These are phyloP conservation scores for Solanum stenotomum DNA, from an alignment of 257 asterid genomes.

Conservation along the genomic window DNA sequence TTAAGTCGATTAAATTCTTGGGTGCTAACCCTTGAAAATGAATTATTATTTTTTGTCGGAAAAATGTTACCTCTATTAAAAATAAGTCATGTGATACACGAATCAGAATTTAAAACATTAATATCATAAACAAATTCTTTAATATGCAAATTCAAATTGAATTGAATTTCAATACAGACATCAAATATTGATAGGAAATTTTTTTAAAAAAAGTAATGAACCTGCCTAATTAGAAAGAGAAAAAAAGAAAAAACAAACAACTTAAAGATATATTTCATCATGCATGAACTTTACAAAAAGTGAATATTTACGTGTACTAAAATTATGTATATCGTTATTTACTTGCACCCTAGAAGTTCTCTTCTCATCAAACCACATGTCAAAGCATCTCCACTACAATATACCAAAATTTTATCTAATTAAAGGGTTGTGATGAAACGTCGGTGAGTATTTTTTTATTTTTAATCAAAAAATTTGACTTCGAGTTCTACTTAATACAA, in stretches of 20 bases:
- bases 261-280: not conserved
- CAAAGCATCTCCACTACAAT: not conserved
- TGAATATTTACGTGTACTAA: not conserved
- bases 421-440: no score
- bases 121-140: not conserved
- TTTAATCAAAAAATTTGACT: no score
- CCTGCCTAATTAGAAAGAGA: not conserved
- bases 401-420: not conserved
- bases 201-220: not conserved
- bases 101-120: fast-evolving
- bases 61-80: no score
- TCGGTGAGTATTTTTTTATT: not conserved
- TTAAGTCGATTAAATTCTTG: not conserved
- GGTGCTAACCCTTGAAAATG: not conserved
- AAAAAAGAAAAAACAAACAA: not conserved
- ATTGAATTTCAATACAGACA: fast-evolving
- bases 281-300: not conserved
- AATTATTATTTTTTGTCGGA: no score
- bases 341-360: not conserved
- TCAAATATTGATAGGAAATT: fast-evolving
- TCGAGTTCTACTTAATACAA: no score
- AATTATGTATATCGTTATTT: not conserved
- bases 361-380: not conserved
- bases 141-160: not conserved
- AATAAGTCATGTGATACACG: no score